A percentile compares a stretch with the other conserved stretches of the same genome.
phyloP scores from a whole-genome alignment of 768 basidiomycete species.

The Calocybe cyanea region DNA sequence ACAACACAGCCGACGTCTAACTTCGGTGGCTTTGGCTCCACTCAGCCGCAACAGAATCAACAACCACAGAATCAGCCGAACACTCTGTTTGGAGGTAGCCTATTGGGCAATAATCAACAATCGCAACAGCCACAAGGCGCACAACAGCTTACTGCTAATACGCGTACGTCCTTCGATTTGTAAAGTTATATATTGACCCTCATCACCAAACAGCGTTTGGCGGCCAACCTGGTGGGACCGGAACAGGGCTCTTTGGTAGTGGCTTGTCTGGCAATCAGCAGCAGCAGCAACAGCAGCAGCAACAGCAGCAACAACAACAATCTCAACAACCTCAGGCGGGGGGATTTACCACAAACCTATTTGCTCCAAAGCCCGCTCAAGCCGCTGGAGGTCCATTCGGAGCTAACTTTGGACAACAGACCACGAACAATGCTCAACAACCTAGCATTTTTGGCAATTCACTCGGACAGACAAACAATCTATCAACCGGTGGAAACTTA shows the following conservation, averaged over 20 bases:
- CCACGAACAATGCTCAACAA: slow-evolving; percentile 24
- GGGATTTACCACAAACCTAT: slow-evolving; percentile 29
- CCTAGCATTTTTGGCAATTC: slow-evolving; percentile 49
- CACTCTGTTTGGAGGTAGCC: slow-evolving; percentile 26
- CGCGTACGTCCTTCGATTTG: slow-evolving; percentile 26
- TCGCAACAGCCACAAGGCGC: slow-evolving; percentile 20
- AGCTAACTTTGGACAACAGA: slow-evolving; percentile 39
- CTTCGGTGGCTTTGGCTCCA: slow-evolving; percentile 37
- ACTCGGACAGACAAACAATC: slow-evolving; percentile 39
- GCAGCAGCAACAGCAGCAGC: slow-evolving; percentile 19
- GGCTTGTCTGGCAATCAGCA: slow-evolving; percentile 28
- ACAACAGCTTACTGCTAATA: slow-evolving; percentile 31
- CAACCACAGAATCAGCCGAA: slow-evolving; percentile 27
- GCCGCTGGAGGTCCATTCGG: slow-evolving; percentile 35
- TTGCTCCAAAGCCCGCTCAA: slow-evolving; percentile 40
- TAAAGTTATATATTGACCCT: not conserved
- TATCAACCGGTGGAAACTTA: slow-evolving; percentile 39
- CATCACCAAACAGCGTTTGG: slow-evolving; percentile 10
- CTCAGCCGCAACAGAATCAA: slow-evolving; percentile 30
- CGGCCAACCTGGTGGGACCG: slow-evolving; percentile 21
- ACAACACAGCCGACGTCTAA: slow-evolving; percentile 36
- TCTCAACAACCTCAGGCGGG: slow-evolving; percentile 28
- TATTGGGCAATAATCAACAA: slow-evolving; percentile 37
- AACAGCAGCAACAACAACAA: slow-evolving; percentile 34
- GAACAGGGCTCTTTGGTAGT: slow-evolving; percentile 33